Conservation (phyloP, 441 rosid species). For the Manihot esculenta region DNA sequence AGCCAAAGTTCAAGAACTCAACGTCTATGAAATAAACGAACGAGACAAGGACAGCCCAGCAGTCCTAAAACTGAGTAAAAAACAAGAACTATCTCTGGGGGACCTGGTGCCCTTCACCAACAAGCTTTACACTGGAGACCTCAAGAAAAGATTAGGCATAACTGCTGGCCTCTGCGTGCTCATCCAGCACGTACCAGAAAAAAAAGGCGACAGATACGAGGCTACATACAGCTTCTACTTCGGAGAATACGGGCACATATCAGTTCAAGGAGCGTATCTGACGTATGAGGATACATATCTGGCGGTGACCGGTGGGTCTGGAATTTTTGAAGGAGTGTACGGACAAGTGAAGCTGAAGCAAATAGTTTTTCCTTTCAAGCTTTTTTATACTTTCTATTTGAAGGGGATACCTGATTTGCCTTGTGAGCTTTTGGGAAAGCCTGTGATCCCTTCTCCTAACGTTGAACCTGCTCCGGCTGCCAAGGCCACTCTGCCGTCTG, state of each 20-base stretch:
- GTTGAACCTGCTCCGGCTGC: conserved; percentile 60
- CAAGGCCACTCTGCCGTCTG: conserved; percentile 49
- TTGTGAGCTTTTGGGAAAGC: conserved; percentile 49
- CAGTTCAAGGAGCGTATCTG: conserved; percentile 77
- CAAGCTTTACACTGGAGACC: conserved; percentile 72
- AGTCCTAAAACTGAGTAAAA: conserved; percentile 57
- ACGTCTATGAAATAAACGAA: conserved; percentile 75
- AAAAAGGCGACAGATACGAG: conserved; percentile 79
- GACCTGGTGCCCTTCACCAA: conserved; percentile 86
- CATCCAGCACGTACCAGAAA: conserved; percentile 62
- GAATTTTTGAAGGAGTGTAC: conserved; percentile 62
- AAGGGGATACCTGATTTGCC: conserved; percentile 67
- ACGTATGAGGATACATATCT: conserved; percentile 77
- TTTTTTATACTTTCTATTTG: conserved; percentile 77
- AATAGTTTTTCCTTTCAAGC: conserved; percentile 71
- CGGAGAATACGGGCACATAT: conserved; percentile 71
- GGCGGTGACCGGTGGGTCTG: conserved; percentile 71
- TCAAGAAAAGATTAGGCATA: conserved; percentile 64
- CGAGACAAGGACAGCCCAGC: conserved; percentile 80
- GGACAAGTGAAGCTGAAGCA: conserved; percentile 80
- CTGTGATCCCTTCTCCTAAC: conserved; percentile 45
- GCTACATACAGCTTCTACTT: conserved; percentile 78
- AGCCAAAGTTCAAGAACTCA: conserved; percentile 64
- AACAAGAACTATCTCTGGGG: conserved; percentile 57
- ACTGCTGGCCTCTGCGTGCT: conserved; percentile 65